Percentiles rank a stretch among this genome's conserved stretches.
These are phyloP conservation scores for Cyclocybe aegerita DNA, from an alignment of 768 basidiomycete species.

Conservation along the genomic window DNA sequence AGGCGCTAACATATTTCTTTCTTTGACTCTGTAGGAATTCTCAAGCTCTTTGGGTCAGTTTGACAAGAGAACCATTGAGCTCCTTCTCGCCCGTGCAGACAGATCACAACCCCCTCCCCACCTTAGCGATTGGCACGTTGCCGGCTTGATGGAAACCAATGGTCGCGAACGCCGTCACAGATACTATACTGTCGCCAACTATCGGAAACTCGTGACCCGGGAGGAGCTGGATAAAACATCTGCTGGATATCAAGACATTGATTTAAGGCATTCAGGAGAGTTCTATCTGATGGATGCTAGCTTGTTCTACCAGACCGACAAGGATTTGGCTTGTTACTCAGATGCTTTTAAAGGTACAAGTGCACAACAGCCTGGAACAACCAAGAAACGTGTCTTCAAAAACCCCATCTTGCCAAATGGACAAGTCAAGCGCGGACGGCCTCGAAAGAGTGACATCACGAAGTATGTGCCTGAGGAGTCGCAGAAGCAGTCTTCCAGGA, in stretches of 20 bases:
- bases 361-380: constrained; percentile 25
- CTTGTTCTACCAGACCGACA: constrained; percentile 54
- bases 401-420: constrained; percentile 53
- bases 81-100: constrained; percentile 71
- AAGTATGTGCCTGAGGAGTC: constrained; percentile 22
- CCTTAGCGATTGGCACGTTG: constrained; percentile 68
- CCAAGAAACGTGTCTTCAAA: constrained; percentile 34
- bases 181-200: constrained; percentile 76
- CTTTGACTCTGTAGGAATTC: constrained; percentile 49
- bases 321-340: constrained; percentile 43
- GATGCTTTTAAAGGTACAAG: constrained; percentile 46
- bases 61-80: constrained; percentile 80
- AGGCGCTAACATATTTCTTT: not conserved
- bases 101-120: constrained; percentile 66
- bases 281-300: constrained; percentile 45
- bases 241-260: constrained; percentile 41
- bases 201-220: constrained; percentile 56
- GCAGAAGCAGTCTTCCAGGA: constrained; percentile 13
- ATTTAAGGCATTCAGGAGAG: constrained; percentile 51
- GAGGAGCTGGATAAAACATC: constrained; percentile 62
- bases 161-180: constrained; percentile 87
- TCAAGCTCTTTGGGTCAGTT: constrained; percentile 63
- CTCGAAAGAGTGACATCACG: constrained; percentile 33
- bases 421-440: constrained; percentile 56
- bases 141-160: constrained; percentile 74